Evolutionary conservation across 192 early-diverging fungal species (phyloP).

Genomic region (Coemansia reversa): DNA sequence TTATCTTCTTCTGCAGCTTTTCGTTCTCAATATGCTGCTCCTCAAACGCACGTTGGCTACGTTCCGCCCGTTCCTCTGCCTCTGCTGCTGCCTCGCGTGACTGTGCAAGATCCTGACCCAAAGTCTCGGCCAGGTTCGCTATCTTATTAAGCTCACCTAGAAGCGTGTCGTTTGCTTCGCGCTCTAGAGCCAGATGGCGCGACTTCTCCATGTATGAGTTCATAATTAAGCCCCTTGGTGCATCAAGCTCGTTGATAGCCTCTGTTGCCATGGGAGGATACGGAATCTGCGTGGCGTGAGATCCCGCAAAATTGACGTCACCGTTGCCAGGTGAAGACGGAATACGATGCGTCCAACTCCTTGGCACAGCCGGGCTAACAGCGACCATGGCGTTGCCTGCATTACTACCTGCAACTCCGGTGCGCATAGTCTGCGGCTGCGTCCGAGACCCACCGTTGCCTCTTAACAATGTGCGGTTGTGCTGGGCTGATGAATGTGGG

Average conservation of each 20-base stretch:
- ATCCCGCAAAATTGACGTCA: background rate
- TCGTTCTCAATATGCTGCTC: slow-evolving; percentile 1
- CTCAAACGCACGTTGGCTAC: slow-evolving; percentile 4
- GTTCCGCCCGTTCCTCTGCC: slow-evolving; percentile 5
- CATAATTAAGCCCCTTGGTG: background rate
- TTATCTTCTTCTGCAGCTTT: slow-evolving; percentile 13
- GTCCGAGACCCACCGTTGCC: background rate
- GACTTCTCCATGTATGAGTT: background rate
- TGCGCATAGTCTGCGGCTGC: slow-evolving; percentile 1
- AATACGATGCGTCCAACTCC: slow-evolving; percentile 5
- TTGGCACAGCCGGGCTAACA: slow-evolving; percentile 2
- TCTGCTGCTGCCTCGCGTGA: background rate
- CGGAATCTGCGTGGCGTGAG: slow-evolving; percentile 24
- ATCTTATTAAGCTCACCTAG: slow-evolving; percentile 16
- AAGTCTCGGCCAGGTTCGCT: background rate
- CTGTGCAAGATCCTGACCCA: slow-evolving; percentile 7
- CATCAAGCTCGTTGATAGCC: background rate
- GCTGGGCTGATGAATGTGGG: background rate
- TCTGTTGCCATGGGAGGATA: slow-evolving; percentile 1
- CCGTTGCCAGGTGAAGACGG: slow-evolving; percentile 14
- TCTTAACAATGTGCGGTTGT: background rate
- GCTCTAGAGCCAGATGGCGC: slow-evolving; percentile 19
- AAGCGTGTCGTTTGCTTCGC: slow-evolving; percentile 23
- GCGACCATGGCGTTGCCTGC: background rate
- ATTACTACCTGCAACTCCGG: background rate